These are phyloP conservation scores for Eucalyptus cloeziana DNA, from an alignment of 345 rosid genomes.

Conservation along the genomic window DNA sequence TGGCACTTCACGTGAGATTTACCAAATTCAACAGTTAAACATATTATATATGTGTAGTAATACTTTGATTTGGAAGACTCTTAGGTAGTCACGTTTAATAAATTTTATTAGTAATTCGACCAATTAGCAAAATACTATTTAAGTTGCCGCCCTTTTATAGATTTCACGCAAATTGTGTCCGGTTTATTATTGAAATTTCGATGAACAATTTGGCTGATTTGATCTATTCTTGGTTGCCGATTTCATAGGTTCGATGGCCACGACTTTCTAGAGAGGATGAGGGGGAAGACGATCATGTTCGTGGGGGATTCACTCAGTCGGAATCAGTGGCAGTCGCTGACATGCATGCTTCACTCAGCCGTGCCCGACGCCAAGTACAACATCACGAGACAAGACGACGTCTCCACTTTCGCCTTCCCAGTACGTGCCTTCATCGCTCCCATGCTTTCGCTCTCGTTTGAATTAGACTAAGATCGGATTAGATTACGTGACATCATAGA, in stretches of 20 bases:
- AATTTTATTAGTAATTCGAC: rapidly evolving
- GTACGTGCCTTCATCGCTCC: neutral
- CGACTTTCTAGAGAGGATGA: conserved; percentile 28
- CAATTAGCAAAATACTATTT: neutral
- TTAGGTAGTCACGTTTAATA: neutral
- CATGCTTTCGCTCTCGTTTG: neutral
- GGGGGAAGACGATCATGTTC: conserved; percentile 63
- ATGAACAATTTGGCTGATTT: neutral
- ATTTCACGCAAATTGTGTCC: rapidly evolving
- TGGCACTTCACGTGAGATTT: neutral
- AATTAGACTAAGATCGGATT: neutral
- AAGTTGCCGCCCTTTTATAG: rapidly evolving
- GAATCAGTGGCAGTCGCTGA: conserved; percentile 77
- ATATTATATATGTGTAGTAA: neutral
- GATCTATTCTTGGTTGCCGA: neutral
- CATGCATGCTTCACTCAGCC: conserved; percentile 57
- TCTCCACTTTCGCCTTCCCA: conserved; percentile 33
- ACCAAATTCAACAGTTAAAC: neutral
- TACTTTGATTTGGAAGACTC: neutral
- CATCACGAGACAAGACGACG: conserved; percentile 18
- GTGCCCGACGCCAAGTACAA: conserved; percentile 27
- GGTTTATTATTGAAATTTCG: rapidly evolving
- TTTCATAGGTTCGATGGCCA: conserved; percentile 45
- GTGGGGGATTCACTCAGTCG: conserved; percentile 76
- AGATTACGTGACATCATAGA: neutral